Conservation (phyloP, 1,284 basidiomycete species). For the Xerocomus amazonicus region DNA sequence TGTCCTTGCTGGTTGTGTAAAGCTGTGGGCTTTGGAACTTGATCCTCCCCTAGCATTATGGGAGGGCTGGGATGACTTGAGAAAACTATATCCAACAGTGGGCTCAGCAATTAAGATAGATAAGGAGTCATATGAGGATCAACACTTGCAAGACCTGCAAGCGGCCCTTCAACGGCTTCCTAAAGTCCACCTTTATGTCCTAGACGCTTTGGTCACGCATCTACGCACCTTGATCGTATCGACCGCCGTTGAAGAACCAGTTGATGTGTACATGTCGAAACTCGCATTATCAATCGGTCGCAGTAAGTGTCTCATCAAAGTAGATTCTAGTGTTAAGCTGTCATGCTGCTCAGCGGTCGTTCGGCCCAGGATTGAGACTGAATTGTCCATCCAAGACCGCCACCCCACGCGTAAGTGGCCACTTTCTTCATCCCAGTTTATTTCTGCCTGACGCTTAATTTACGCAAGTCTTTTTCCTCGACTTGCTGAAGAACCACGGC, state of each 20-base stretch:
- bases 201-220: constrained; percentile 80
- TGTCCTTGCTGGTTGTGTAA: constrained; percentile 79
- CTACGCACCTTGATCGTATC: constrained; percentile 72
- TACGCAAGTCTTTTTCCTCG: constrained; percentile 69
- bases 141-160: constrained; percentile 66
- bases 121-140: constrained; percentile 50
- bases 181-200: constrained; percentile 75
- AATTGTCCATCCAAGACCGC: constrained; percentile 82
- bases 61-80: constrained; percentile 88
- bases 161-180: constrained; percentile 71
- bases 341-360: constrained; percentile 57
- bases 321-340: constrained; percentile 1
- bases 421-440: background rate
- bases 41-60: constrained; percentile 79
- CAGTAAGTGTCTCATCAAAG: constrained; percentile 48
- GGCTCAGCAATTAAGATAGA: constrained; percentile 52
- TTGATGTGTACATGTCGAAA: constrained; percentile 81
- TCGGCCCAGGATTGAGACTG: constrained; percentile 78
- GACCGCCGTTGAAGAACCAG: constrained; percentile 65
- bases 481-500: constrained; percentile 77
- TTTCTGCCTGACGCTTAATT: constrained; percentile 1
- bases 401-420: constrained; percentile 65
- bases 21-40: constrained; percentile 84
- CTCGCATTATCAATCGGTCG: constrained; percentile 84
- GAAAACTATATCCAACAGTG: constrained; percentile 78